Conservation (phyloP, 2,329 filamentous ascomycete genomes). For the Ceratocystis variospora region DNA sequence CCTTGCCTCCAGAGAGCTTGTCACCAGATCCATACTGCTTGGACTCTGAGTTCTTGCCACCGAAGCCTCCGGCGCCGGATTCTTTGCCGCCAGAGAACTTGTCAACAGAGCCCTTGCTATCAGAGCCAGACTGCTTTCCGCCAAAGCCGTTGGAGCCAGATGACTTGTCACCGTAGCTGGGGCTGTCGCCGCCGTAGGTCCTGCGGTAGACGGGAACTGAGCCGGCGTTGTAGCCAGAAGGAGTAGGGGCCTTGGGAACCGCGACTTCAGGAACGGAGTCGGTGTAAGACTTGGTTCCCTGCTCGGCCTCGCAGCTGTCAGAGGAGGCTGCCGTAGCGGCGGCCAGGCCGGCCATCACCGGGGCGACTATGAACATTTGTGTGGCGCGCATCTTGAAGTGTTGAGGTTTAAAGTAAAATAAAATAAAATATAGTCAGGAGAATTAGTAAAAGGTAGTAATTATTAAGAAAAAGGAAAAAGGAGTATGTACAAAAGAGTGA, state of each 20-base stretch:
- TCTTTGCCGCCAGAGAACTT: too few species aligned
- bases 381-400: conserved; percentile 16
- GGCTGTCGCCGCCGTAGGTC: too few species aligned
- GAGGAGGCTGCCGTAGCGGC: neutral
- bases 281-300: neutral
- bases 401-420: neutral
- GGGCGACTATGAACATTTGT: conserved; percentile 14
- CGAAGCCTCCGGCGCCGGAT: too few species aligned
- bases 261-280: neutral
- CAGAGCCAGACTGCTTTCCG: too few species aligned
- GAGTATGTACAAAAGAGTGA: conserved; percentile 12
- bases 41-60: too few species aligned
- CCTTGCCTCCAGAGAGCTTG: neutral
- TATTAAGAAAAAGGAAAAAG: conserved; percentile 8
- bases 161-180: too few species aligned
- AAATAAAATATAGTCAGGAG: neutral
- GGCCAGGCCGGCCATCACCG: conserved; percentile 15
- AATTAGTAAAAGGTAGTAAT: neutral
- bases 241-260: neutral
- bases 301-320: neutral
- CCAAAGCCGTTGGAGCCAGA: too few species aligned
- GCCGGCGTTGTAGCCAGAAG: too few species aligned
- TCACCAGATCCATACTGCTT: neutral
- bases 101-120: too few species aligned
- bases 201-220: too few species aligned